Evolutionary conservation across 768 basidiomycete species (phyloP).

Genomic region (Hemileccinum rubropunctum): DNA sequence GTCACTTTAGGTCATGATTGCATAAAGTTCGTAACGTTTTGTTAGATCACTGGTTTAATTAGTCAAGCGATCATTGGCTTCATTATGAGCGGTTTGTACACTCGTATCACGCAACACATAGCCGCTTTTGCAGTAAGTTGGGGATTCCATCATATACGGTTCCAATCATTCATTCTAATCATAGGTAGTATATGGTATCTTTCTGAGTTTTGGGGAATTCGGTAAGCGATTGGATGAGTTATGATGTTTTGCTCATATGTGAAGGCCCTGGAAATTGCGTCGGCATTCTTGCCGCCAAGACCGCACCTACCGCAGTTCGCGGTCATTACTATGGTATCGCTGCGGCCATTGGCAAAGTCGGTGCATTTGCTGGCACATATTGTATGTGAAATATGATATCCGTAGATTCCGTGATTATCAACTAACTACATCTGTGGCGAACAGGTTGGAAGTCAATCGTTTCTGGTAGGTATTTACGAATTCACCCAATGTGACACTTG

Average conservation of each 20-base stretch:
- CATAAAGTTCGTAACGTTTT: constrained; percentile 1
- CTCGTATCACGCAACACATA: constrained; percentile 55
- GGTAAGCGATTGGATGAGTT: constrained; percentile 38
- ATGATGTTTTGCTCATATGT: constrained; percentile 1
- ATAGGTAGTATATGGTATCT: constrained; percentile 85
- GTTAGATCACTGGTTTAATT: constrained; percentile 64
- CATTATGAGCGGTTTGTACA: constrained; percentile 85
- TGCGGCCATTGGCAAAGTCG: constrained; percentile 82
- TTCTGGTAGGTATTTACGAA: constrained; percentile 38
- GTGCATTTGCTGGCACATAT: constrained; percentile 83
- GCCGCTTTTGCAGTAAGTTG: constrained; percentile 68
- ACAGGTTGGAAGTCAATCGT: constrained; percentile 69
- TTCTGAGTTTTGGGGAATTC: constrained; percentile 85
- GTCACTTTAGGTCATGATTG: background rate
- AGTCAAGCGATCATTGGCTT: constrained; percentile 77
- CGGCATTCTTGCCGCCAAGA: constrained; percentile 83
- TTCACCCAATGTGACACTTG: background rate
- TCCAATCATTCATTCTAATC: background rate
- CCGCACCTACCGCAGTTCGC: constrained; percentile 79
- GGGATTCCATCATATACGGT: background rate
- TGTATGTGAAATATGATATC: constrained; percentile 39
- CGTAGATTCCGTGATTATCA: background rate
- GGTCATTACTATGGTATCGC: constrained; percentile 86
- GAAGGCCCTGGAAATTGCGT: constrained; percentile 80
- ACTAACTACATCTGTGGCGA: constrained; percentile 2